phyloP scores from a whole-genome alignment of 148 eudicot genomes.

The Cornus florida region DNA sequence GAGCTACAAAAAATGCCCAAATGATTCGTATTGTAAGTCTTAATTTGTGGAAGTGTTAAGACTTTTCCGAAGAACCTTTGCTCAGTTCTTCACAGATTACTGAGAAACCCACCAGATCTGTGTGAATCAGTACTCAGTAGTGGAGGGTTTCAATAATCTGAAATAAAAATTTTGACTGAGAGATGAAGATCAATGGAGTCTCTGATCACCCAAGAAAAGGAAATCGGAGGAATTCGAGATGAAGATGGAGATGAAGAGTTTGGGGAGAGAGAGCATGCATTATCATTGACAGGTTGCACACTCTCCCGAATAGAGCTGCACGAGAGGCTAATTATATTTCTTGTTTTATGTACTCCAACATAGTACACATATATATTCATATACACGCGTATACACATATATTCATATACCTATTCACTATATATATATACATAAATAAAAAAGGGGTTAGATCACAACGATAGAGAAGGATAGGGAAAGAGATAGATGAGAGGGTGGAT shows the following conservation, averaged over 20 bases:
- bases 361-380: no score
- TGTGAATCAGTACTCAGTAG: neutral
- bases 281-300: slow-evolving; percentile 33
- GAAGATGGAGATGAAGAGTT: neutral
- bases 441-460: no score
- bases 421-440: no score
- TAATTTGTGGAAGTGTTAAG: neutral
- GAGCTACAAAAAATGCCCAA: neutral
- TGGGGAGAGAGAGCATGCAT: neutral
- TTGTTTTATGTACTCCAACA: neutral
- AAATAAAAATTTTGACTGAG: neutral
- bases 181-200: no score
- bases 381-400: no score
- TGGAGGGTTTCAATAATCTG: neutral
- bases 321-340: neutral
- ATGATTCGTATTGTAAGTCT: neutral
- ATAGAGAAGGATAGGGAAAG: neutral
- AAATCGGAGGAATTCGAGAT: neutral
- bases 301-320: slow-evolving; percentile 3
- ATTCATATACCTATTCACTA: no score
- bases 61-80: no score
- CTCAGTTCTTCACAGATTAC: neutral
- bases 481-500: neutral
- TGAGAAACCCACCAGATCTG: neutral
- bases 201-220: neutral